Percentiles rank a stretch among this genome's conserved stretches.
Conservation (phyloP, 1,284 basidiomycete species). For the Papiliotrema nemorosa region DNA sequence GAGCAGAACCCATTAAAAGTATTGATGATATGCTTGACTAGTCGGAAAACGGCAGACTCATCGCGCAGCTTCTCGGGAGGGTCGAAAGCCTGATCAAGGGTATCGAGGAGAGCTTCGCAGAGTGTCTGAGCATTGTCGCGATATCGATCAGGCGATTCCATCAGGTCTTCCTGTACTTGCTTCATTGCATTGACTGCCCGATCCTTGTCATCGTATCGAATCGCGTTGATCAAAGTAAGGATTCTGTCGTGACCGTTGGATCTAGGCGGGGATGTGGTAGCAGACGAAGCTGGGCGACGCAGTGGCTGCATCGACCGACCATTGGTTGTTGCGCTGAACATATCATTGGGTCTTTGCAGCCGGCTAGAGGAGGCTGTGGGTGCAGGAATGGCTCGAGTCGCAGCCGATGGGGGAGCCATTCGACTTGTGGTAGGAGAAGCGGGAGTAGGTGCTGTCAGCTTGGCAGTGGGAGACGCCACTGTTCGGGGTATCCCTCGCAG, state of each 20-base stretch:
- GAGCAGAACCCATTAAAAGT: slow-evolving; percentile 51
- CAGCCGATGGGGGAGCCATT: slow-evolving; percentile 1
- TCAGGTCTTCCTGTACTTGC: slow-evolving; percentile 76
- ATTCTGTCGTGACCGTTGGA: slow-evolving; percentile 9
- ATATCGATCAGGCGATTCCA: slow-evolving; percentile 62
- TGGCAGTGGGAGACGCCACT: slow-evolving; percentile 3
- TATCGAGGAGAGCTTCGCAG: slow-evolving; percentile 78
- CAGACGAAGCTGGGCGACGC: slow-evolving; percentile 5
- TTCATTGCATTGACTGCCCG: slow-evolving; percentile 92
- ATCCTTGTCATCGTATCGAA: slow-evolving; percentile 63
- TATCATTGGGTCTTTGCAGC: slow-evolving; percentile 12
- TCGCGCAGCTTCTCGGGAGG: slow-evolving; percentile 66
- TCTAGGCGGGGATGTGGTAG: background rate
- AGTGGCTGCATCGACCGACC: slow-evolving; percentile 2
- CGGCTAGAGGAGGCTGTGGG: background rate
- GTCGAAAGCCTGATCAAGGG: slow-evolving; percentile 85
- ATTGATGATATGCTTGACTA: slow-evolving; percentile 94
- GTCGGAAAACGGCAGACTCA: slow-evolving; percentile 69
- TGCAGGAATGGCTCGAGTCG: background rate
- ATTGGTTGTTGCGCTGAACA: slow-evolving; percentile 4
- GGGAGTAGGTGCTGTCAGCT: slow-evolving; percentile 3
- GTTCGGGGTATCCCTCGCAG: slow-evolving; percentile 3
- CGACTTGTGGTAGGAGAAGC: slow-evolving; percentile 1
- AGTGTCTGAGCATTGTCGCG: slow-evolving; percentile 56
- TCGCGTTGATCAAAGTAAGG: slow-evolving; percentile 29